Evolutionary conservation across 2,329 filamentous ascomycete species (phyloP).

Genomic region (Dothistroma pini): DNA sequence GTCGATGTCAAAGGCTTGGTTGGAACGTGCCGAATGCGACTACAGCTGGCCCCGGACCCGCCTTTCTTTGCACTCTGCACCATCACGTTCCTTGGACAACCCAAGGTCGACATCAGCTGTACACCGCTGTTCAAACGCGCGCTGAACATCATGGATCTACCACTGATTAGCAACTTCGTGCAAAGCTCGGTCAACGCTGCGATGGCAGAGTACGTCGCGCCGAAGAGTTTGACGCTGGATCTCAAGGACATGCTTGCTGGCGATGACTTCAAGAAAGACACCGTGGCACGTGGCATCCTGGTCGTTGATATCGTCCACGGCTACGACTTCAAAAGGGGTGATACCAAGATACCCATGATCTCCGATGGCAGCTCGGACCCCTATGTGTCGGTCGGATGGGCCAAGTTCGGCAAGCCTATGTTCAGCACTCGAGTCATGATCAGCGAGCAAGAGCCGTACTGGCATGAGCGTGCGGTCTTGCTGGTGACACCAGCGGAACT

Average conservation of each 20-base stretch:
- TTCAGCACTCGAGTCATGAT: slow-evolving; percentile 63
- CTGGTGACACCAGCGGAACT: slow-evolving; percentile 67
- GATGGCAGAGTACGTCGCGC: slow-evolving; percentile 70
- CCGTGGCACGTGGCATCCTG: slow-evolving; percentile 60
- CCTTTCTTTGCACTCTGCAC: slow-evolving; percentile 75
- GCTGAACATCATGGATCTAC: slow-evolving; percentile 71
- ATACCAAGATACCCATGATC: slow-evolving; percentile 58
- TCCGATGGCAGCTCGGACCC: slow-evolving; percentile 60
- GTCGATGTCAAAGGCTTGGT: slow-evolving; percentile 70
- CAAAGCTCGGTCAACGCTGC: slow-evolving; percentile 71
- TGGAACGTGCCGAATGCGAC: slow-evolving; percentile 64
- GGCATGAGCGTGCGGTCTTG: slow-evolving; percentile 68
- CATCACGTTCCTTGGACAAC: slow-evolving; percentile 70
- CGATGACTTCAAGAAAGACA: slow-evolving; percentile 76
- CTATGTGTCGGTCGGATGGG: slow-evolving; percentile 71
- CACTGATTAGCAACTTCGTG: slow-evolving; percentile 70
- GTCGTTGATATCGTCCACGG: slow-evolving; percentile 64
- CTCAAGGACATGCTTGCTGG: slow-evolving; percentile 74
- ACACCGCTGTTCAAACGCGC: slow-evolving; percentile 65
- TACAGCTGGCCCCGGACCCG: slow-evolving; percentile 71
- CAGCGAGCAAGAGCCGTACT: slow-evolving; percentile 63
- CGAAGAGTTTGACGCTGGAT: slow-evolving; percentile 69
- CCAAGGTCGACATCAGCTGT: slow-evolving; percentile 67
- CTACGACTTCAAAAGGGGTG: slow-evolving; percentile 67
- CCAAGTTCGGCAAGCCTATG: slow-evolving; percentile 69